Evolutionary conservation across 768 basidiomycete species (phyloP).

Genomic region (Suillus lakei): DNA sequence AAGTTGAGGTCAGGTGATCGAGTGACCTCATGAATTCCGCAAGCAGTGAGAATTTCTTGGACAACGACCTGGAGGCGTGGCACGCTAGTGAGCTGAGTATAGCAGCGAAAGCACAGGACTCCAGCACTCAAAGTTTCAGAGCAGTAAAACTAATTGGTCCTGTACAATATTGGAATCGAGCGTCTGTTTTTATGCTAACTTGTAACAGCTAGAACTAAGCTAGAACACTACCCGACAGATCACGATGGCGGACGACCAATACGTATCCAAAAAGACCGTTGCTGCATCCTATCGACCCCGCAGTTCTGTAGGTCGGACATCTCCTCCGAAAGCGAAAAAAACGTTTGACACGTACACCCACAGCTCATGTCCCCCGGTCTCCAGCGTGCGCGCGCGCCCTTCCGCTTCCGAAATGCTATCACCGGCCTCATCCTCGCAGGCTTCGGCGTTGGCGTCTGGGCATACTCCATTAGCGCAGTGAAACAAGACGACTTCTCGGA

Average conservation of each 20-base stretch:
- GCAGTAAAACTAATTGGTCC: background rate
- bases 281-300: constrained; percentile 43
- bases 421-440: constrained; percentile 73
- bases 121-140: background rate
- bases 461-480: constrained; percentile 92
- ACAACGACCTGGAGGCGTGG: background rate
- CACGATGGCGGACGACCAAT: constrained; percentile 40
- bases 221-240: background rate
- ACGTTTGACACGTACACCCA: constrained; percentile 7
- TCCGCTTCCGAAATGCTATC: constrained; percentile 75
- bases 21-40: constrained; percentile 3
- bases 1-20: constrained; percentile 5
- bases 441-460: constrained; percentile 84
- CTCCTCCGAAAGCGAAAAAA: background rate
- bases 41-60: constrained; percentile 3
- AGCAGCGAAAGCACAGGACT: background rate
- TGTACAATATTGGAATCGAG: background rate
- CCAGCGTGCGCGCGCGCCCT: constrained; percentile 85
- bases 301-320: constrained; percentile 38
- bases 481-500: constrained; percentile 93
- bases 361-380: constrained; percentile 90
- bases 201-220: background rate
- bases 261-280: constrained; percentile 38
- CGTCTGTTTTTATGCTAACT: background rate
- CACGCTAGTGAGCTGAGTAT: constrained; percentile 2